A percentile compares a stretch with the other conserved stretches of the same genome.
phyloP scores from a whole-genome alignment of 495 filamentous ascomycete species.

The Aspergillus diversus region DNA sequence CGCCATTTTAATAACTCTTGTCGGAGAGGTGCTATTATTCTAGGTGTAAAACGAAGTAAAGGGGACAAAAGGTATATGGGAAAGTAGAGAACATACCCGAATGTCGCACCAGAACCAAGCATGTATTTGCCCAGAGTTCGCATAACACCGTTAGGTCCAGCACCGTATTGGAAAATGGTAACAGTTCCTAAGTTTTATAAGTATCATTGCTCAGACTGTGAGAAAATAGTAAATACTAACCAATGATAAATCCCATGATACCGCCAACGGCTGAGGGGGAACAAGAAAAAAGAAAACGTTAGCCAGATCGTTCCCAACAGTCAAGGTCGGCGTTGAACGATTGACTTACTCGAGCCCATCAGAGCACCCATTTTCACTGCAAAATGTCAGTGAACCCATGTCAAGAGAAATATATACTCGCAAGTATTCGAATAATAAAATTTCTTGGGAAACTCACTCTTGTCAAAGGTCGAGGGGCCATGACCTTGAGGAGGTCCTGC shows the following conservation, averaged over 20 bases:
- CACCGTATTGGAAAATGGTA: constrained; percentile 91
- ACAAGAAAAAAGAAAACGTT: constrained; percentile 12
- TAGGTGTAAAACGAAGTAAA: neutral
- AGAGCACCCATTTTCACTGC: constrained; percentile 96
- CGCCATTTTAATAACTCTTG: too few species aligned
- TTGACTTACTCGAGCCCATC: constrained; percentile 90
- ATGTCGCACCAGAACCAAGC: constrained; percentile 93
- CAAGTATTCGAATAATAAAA: neutral
- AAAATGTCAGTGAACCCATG: constrained; percentile 30
- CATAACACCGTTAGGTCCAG: constrained; percentile 90
- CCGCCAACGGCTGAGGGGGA: constrained; percentile 78
- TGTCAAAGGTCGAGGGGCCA: constrained; percentile 87
- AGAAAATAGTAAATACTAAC: constrained; percentile 49
- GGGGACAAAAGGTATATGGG: constrained; percentile 1
- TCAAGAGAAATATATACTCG: neutral
- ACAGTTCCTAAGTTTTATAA: constrained; percentile 67
- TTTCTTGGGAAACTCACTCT: constrained; percentile 64
- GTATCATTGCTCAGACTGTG: neutral
- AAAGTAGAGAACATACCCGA: constrained; percentile 67
- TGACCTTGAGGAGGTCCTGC: constrained; percentile 58
- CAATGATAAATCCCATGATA: constrained; percentile 97
- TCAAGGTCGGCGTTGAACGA: constrained; percentile 4
- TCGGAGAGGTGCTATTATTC: too few species aligned
- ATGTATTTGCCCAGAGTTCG: constrained; percentile 95
- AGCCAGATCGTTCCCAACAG: constrained; percentile 15